These are phyloP conservation scores for Inonotus obliquus DNA, from an alignment of 1,284 basidiomycete genomes.

Conservation along the genomic window DNA sequence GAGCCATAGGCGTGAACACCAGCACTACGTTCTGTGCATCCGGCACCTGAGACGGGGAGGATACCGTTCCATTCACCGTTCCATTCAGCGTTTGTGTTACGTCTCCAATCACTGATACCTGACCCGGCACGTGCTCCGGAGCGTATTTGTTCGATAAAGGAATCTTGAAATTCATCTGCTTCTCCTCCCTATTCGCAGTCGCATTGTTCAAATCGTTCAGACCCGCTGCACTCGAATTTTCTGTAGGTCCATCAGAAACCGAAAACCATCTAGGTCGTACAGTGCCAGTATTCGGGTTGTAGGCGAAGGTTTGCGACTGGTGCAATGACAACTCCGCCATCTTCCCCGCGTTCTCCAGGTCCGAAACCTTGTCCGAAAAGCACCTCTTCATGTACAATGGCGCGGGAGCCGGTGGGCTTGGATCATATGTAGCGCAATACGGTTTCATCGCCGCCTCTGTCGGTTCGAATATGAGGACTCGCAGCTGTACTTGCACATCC, in stretches of 20 bases:
- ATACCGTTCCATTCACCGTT: too few species aligned
- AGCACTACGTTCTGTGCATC: slow-evolving; percentile 41
- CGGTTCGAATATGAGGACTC: slow-evolving; percentile 41
- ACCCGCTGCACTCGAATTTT: slow-evolving; percentile 24
- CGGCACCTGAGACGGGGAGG: slow-evolving; percentile 19
- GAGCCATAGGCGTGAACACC: slow-evolving; percentile 37
- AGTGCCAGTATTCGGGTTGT: slow-evolving; percentile 40
- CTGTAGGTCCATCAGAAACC: slow-evolving; percentile 16
- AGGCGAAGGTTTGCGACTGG: slow-evolving; percentile 57
- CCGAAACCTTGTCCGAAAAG: slow-evolving; percentile 15
- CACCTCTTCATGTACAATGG: slow-evolving; percentile 49
- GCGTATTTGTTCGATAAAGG: slow-evolving; percentile 6
- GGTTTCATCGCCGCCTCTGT: slow-evolving; percentile 31
- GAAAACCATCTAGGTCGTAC: slow-evolving; percentile 51
- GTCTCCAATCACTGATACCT: neutral
- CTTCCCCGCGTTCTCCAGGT: neutral
- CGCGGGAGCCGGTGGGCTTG: slow-evolving; percentile 41
- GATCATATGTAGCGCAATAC: slow-evolving; percentile 61
- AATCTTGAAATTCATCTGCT: slow-evolving; percentile 14
- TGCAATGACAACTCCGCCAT: slow-evolving; percentile 27
- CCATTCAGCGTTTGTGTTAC: slow-evolving; percentile 20
- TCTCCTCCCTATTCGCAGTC: neutral
- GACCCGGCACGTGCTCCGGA: neutral
- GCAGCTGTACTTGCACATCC: slow-evolving; percentile 38
- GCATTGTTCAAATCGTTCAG: slow-evolving; percentile 7